phyloP scores from a whole-genome alignment of 768 basidiomycete species.

The Pleurotus pulmonarius region DNA sequence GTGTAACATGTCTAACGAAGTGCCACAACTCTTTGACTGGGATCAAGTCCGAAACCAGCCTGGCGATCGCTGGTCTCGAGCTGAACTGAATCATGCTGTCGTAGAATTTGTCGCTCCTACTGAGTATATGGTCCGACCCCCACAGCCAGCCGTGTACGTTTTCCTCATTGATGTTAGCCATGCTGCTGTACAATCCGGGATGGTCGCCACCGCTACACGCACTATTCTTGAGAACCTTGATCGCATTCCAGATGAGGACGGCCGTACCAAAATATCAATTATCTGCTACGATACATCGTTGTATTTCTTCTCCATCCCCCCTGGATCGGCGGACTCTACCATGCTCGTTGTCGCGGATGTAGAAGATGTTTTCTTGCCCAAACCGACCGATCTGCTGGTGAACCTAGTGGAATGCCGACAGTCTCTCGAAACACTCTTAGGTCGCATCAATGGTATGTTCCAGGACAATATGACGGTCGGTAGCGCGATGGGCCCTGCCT shows the following conservation, averaged over 20 bases:
- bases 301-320: constrained; percentile 95
- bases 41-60: constrained; percentile 91
- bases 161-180: constrained; percentile 98
- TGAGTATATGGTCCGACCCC: constrained; percentile 99
- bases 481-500: constrained; percentile 89
- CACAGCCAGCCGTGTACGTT: constrained; percentile 94
- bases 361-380: constrained; percentile 96
- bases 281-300: constrained; percentile 89
- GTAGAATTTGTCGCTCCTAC: constrained; percentile 98
- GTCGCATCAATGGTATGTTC: constrained; percentile 94
- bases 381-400: constrained; percentile 93
- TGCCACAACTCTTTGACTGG: constrained; percentile 98
- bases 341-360: constrained; percentile 98
- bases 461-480: constrained; percentile 92
- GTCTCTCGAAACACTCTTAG: constrained; percentile 77
- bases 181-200: constrained; percentile 87
- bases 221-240: constrained; percentile 95
- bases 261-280: constrained; percentile 87
- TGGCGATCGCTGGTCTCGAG: constrained; percentile 90
- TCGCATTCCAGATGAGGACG: constrained; percentile 92
- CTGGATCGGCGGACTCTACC: constrained; percentile 70
- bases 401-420: constrained; percentile 84
- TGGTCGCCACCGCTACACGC: constrained; percentile 97
- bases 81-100: constrained; percentile 90
- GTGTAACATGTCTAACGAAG: constrained; percentile 98